phyloP scores from a whole-genome alignment of 345 rosid species.

The Camelina neglecta region DNA sequence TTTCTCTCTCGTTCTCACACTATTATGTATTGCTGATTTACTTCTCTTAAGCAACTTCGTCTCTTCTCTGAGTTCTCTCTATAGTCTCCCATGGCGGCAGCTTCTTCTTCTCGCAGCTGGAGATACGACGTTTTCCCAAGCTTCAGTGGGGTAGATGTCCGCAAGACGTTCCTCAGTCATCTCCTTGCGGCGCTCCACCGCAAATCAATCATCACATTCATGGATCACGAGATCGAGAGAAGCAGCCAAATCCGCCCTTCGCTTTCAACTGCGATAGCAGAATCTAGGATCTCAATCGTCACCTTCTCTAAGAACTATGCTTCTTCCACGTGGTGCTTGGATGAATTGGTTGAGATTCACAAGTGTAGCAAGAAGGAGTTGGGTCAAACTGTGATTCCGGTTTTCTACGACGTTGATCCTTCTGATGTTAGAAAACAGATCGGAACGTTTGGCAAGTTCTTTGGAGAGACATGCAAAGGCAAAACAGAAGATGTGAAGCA shows the following conservation, averaged over 20 bases:
- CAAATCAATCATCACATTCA: conserved; percentile 1
- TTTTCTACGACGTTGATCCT: conserved; percentile 31
- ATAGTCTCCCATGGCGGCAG: not conserved
- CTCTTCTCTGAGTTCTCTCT: not conserved
- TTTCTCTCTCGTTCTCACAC: too few relatives aligned
- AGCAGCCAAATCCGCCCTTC: not conserved
- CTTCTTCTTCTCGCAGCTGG: conserved; percentile 8
- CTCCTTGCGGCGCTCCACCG: not conserved
- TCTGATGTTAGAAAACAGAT: conserved; percentile 27
- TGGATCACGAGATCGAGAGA: conserved; percentile 12
- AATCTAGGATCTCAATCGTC: conserved; percentile 15
- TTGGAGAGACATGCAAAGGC: not conserved
- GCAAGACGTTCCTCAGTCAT: conserved; percentile 25
- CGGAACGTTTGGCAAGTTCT: not conserved
- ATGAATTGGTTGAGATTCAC: conserved; percentile 17
- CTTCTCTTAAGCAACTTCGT: too few relatives aligned
- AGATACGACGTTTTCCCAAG: conserved; percentile 20
- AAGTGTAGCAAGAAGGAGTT: not conserved
- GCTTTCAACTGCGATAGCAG: conserved; percentile 20
- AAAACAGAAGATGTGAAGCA: not conserved
- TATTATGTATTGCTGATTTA: too few relatives aligned
- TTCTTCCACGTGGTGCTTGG: conserved; percentile 15
- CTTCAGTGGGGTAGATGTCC: conserved; percentile 30
- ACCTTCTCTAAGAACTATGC: conserved; percentile 28
- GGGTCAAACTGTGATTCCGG: conserved; percentile 7